A percentile compares a stretch with the other conserved stretches of the same genome.
Conservation (phyloP, 345 rosid genomes). For the Cardamine resedifolia region DNA sequence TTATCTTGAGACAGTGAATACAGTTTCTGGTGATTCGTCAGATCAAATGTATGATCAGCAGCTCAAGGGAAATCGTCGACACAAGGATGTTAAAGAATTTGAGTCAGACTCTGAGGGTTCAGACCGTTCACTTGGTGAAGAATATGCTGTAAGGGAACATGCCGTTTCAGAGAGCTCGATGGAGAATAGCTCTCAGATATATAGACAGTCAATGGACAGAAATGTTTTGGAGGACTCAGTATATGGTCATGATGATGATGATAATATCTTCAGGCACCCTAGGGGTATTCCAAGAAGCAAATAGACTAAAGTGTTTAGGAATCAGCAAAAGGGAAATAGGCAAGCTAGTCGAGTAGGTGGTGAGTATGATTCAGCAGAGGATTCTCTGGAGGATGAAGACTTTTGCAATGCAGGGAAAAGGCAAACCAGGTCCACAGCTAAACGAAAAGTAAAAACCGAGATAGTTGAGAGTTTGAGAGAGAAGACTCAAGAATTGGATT, state of each 20-base stretch:
- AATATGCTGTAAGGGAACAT: constrained; percentile 43
- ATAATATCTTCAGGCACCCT: constrained; percentile 38
- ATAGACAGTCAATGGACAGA: constrained; percentile 29
- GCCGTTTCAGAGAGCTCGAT: constrained; percentile 53
- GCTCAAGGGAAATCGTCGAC: constrained; percentile 36
- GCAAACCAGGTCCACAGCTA: constrained; percentile 35
- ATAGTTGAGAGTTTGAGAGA: constrained; percentile 31
- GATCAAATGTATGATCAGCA: constrained; percentile 44
- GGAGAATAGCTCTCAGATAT: constrained; percentile 36
- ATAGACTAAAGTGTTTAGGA: constrained; percentile 38
- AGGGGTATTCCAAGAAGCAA: constrained; percentile 48
- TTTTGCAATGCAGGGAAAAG: constrained; percentile 5
- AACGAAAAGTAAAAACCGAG: constrained; percentile 38
- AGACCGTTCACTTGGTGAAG: constrained; percentile 50
- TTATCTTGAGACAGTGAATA: constrained; percentile 41
- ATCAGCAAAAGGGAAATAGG: constrained; percentile 30
- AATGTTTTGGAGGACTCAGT: constrained; percentile 33
- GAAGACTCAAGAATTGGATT: constrained; percentile 44
- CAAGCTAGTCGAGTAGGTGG: constrained; percentile 33
- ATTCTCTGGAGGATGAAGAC: constrained; percentile 24
- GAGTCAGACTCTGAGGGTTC: constrained; percentile 53
- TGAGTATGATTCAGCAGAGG: constrained; percentile 46
- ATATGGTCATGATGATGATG: constrained; percentile 42
- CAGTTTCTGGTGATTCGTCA: constrained; percentile 44
- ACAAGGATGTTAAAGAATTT: constrained; percentile 37